These are phyloP conservation scores for Falciphora oryzae DNA, from an alignment of 2,329 filamentous ascomycete species.

Conservation along the genomic window DNA sequence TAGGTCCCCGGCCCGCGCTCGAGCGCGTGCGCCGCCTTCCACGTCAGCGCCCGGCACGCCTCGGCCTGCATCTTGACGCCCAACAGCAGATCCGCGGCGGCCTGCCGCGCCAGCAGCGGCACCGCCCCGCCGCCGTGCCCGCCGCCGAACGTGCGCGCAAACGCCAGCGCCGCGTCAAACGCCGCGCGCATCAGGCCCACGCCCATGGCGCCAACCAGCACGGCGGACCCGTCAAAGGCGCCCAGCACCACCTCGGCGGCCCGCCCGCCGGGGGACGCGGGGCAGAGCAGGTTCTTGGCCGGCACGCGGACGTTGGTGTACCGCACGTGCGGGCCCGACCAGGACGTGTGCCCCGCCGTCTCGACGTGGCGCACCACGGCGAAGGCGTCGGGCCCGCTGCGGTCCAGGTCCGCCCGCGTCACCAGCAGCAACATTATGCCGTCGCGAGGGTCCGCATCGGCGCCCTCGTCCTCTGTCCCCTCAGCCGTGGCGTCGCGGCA, in stretches of 20 bases:
- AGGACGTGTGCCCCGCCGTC: conserved; percentile 38
- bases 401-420: conserved; percentile 36
- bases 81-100: conserved; percentile 24
- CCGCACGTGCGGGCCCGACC: conserved; percentile 38
- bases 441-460: conserved; percentile 19
- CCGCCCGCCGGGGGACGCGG: conserved; percentile 27
- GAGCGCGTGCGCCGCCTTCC: conserved; percentile 17
- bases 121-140: conserved; percentile 33
- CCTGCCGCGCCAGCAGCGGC: conserved; percentile 38
- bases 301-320: conserved; percentile 41
- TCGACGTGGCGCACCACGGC: conserved; percentile 36
- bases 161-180: conserved; percentile 42
- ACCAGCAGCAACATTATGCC: conserved; percentile 40
- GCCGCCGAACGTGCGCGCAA: conserved; percentile 33
- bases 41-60: conserved; percentile 20
- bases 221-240: conserved; percentile 34
- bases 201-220: conserved; percentile 45
- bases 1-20: conserved; percentile 28
- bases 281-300: conserved; percentile 32
- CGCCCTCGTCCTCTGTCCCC: conserved; percentile 1
- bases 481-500: conserved; percentile 32
- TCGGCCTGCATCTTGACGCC: conserved; percentile 16
- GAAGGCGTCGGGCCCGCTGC: conserved; percentile 34
- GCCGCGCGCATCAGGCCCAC: conserved; percentile 43
- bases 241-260: conserved; percentile 33